Percentiles rank a stretch among this genome's conserved stretches.
Evolutionary conservation across 768 basidiomycete species (phyloP).

Genomic region (Panus rudis): DNA sequence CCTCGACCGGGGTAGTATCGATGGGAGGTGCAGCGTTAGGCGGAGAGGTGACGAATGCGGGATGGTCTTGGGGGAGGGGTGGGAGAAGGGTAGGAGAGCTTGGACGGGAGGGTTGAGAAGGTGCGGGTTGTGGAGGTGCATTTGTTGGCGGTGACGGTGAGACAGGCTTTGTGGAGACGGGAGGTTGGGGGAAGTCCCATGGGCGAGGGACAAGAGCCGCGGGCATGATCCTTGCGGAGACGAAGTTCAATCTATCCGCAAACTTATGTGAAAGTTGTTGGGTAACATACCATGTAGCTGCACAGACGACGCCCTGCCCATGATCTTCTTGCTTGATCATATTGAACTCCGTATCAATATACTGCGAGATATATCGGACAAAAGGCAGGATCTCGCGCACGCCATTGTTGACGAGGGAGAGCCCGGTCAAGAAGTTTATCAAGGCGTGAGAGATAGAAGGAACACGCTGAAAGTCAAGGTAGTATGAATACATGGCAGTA

Average conservation of each 20-base stretch:
- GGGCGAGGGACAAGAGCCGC: conserved; percentile 70
- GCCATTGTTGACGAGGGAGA: conserved; percentile 64
- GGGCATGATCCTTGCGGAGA: conserved; percentile 78
- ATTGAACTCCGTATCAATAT: conserved; percentile 68
- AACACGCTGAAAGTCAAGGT: conserved; percentile 36
- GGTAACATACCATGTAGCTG: conserved; percentile 70
- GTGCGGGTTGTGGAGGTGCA: conserved; percentile 3
- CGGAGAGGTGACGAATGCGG: not conserved
- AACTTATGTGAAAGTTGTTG: not conserved
- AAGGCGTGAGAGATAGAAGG: conserved; percentile 56
- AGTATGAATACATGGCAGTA: not conserved
- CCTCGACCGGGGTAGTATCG: conserved; percentile 5
- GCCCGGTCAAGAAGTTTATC: conserved; percentile 69
- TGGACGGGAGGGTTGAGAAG: conserved; percentile 6
- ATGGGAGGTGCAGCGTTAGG: conserved; percentile 5
- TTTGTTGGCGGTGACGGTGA: conserved; percentile 4
- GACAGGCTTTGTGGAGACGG: conserved; percentile 1
- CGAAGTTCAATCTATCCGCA: no score
- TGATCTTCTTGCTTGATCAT: conserved; percentile 54
- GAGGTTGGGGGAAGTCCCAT: conserved; percentile 59
- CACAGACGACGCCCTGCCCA: conserved; percentile 79
- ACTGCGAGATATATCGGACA: conserved; percentile 76
- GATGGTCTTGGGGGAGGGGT: conserved; percentile 2
- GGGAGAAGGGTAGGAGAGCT: conserved; percentile 9
- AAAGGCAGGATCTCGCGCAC: conserved; percentile 81